Evolutionary conservation across 2,329 filamentous ascomycete species (phyloP).

Genomic region (Westerdykella ornata): DNA sequence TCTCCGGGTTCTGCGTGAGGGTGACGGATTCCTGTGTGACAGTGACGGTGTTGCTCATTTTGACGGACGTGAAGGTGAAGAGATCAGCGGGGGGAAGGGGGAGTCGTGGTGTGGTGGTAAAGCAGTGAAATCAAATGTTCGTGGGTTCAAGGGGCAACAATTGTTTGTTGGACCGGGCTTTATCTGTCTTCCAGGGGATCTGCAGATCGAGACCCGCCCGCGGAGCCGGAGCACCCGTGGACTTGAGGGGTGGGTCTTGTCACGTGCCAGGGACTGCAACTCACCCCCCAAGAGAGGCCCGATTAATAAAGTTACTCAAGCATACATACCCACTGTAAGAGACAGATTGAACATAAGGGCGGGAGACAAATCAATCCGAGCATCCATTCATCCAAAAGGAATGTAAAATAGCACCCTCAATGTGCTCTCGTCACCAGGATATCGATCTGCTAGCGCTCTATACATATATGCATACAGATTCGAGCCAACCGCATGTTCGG

Average conservation of each 20-base stretch:
- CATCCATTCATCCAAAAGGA: too few species aligned
- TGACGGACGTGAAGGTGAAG: background rate
- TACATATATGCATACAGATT: background rate
- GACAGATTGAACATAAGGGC: too few species aligned
- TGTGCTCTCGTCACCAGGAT: too few species aligned
- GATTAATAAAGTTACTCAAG: too few species aligned
- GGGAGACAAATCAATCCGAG: too few species aligned
- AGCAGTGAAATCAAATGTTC: background rate
- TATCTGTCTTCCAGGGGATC: background rate
- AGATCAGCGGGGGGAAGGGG: too few species aligned
- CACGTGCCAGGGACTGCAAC: slow-evolving; percentile 1
- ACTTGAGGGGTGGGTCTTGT: background rate
- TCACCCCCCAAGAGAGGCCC: too few species aligned
- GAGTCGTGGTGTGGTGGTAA: background rate
- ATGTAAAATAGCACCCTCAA: too few species aligned
- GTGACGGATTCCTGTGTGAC: slow-evolving; percentile 5
- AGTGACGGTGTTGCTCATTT: slow-evolving; percentile 27
- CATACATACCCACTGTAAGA: too few species aligned
- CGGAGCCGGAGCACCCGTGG: too few species aligned
- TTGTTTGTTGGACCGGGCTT: too few species aligned
- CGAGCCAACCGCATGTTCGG: slow-evolving; percentile 8
- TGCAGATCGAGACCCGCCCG: slow-evolving; percentile 6
- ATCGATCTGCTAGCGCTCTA: too few species aligned
- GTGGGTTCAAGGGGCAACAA: background rate
- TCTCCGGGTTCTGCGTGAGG: slow-evolving; percentile 48